Percentiles rank a stretch among this genome's conserved stretches.
Evolutionary conservation across 345 rosid genomes (phyloP).

Genomic region (Aquilaria sinensis): DNA sequence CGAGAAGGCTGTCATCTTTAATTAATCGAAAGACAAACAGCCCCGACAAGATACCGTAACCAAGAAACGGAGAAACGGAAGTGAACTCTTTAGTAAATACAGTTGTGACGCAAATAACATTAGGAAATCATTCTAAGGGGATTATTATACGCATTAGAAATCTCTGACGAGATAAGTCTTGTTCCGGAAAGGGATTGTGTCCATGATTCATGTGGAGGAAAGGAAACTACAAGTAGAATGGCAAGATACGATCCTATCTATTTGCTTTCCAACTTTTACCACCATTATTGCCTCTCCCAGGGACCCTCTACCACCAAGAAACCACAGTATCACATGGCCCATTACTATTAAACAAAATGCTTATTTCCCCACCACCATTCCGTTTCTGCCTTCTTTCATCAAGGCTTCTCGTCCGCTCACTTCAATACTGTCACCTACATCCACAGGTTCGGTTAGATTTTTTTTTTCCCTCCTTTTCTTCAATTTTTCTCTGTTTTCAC

Average conservation of each 20-base stretch:
- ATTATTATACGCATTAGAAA: too few relatives aligned
- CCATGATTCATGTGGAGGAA: slow-evolving; percentile 72
- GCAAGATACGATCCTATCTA: slow-evolving; percentile 28
- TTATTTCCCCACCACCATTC: slow-evolving; percentile 32
- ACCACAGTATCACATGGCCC: slow-evolving; percentile 22
- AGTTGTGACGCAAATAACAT: too few relatives aligned
- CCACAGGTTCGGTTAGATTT: too few relatives aligned
- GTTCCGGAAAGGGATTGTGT: slow-evolving; percentile 25
- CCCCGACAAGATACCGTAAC: too few relatives aligned
- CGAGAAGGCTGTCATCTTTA: too few relatives aligned
- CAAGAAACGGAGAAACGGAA: too few relatives aligned
- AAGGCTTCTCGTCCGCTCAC: slow-evolving; percentile 30
- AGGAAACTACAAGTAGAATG: slow-evolving; percentile 72
- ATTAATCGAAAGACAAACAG: too few relatives aligned
- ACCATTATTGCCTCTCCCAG: slow-evolving; percentile 36
- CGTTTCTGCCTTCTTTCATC: slow-evolving; percentile 19
- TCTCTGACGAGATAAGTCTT: too few relatives aligned
- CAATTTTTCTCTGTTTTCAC: too few relatives aligned
- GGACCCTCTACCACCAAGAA: slow-evolving; percentile 26
- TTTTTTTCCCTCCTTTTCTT: too few relatives aligned
- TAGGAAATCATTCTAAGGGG: too few relatives aligned
- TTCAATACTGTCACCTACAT: not conserved
- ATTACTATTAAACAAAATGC: slow-evolving; percentile 11
- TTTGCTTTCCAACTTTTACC: slow-evolving; percentile 18
- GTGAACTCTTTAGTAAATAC: not conserved